Base-by-base conservation (phyloP, 176 grass and related monocot species). In the barley (Hordeum vulgare) region DNA sequence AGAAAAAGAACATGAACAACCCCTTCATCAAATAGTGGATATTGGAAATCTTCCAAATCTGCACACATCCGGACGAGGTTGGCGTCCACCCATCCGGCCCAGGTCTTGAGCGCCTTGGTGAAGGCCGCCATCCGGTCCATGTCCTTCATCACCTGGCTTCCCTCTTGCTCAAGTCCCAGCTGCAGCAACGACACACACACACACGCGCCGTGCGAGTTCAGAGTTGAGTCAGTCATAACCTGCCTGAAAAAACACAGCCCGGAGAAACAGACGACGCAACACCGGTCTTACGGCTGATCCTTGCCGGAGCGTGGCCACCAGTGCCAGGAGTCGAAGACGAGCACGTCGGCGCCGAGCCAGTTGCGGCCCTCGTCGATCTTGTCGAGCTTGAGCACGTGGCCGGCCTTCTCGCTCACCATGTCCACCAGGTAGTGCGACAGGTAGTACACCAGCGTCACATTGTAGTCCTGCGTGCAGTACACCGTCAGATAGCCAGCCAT, bases 241-340 rank as follows among this genome's bases (percentile, higher is more conserved):
- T 28, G 31, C 2, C 39, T 10, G 17, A 42, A 66, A n/a, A 37
- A 75, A 58, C 2, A 2, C 15, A 8, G 25, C 4, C 10, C 47
- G 21, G 31, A 44, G 34, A 41, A 62, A 17, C 1, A 25, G 12
- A 37, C 6, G 9, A 33, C 9, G 13, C 42, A 66, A 4, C 0
- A n/a, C 9, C 0, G 9, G 56, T 29, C 80, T 78, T 10, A 97
- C 92, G 90, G 82, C 44, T 85, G 89, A 2, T 51, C 47, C 15
- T 51, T 51, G 47, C 96, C 96, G 10, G 76, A 61, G 53, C 79
- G 84, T 18, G 92, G 75, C 95, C 96, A 98, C 96, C 96, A 98
- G 83, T 97, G 95, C 92, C 92, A 90, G 0, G 92, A 88, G 84
- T 97, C 91, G 92, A 97, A 97, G 86, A 98, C 84, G 68, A 98